Evolutionary conservation across 768 basidiomycete genomes (phyloP).

Genomic region (Podaxis sp.): DNA sequence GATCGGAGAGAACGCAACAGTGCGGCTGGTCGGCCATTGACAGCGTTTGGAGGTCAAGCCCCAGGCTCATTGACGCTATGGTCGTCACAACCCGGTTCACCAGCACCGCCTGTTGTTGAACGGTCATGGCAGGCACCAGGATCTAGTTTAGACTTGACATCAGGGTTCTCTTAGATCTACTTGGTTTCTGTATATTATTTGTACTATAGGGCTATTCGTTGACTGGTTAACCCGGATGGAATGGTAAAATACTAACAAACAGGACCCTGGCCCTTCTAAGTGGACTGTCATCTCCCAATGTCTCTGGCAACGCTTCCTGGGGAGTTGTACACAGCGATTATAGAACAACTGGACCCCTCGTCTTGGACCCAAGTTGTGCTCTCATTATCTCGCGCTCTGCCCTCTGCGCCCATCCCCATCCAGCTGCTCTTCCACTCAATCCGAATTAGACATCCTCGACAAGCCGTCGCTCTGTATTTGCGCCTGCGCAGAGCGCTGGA

Average conservation of each 20-base stretch:
- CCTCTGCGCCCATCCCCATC: constrained; percentile 55
- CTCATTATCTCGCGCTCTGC: constrained; percentile 63
- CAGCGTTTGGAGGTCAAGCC: constrained; percentile 49
- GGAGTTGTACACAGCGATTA: constrained; percentile 65
- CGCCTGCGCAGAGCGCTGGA: constrained; percentile 42
- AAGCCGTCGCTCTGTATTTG: constrained; percentile 56
- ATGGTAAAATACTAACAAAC: background rate
- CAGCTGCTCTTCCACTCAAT: constrained; percentile 61
- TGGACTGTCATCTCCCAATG: constrained; percentile 20
- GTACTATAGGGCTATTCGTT: constrained; percentile 11
- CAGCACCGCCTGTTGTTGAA: constrained; percentile 42
- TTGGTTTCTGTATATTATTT: constrained; percentile 15
- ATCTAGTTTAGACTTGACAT: constrained; percentile 38
- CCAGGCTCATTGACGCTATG: constrained; percentile 48
- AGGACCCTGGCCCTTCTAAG: constrained; percentile 3
- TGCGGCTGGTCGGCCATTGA: constrained; percentile 39
- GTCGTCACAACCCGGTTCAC: constrained; percentile 40
- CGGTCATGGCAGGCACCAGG: constrained; percentile 45
- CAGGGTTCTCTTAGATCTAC: constrained; percentile 16
- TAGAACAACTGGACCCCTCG: constrained; percentile 47
- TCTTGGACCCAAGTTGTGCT: constrained; percentile 54
- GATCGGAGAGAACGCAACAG: constrained; percentile 16
- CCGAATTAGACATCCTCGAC: constrained; percentile 46
- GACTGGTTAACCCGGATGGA: background rate
- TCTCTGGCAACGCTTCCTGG: constrained; percentile 47